These are phyloP conservation scores for Dictyostelium firmibasis DNA, from an alignment of 78 protist species.

Conservation along the genomic window DNA sequence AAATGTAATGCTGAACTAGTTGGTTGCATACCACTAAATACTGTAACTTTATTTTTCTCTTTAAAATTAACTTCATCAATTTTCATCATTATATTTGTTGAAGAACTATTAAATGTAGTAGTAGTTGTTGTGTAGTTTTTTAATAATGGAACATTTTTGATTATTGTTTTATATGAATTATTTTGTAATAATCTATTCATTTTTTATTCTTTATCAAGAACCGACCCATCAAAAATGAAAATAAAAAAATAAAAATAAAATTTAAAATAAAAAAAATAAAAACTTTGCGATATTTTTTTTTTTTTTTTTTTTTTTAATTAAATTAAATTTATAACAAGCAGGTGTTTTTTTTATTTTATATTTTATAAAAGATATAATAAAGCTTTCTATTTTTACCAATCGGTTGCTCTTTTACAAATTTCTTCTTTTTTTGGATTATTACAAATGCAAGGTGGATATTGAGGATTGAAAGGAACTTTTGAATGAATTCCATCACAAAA, in stretches of 20 bases:
- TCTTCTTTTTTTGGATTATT: background rate
- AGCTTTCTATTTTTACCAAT: background rate
- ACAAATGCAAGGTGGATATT: conserved; percentile 63
- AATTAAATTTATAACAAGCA: background rate
- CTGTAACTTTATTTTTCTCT: conserved; percentile 31
- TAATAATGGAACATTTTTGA: background rate
- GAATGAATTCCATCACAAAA: conserved; percentile 61
- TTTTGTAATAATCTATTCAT: background rate
- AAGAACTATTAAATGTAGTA: background rate
- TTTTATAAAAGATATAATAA: background rate
- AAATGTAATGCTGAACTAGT: conserved; percentile 78
- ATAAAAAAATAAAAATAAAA: background rate
- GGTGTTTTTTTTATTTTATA: background rate
- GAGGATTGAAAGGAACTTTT: conserved; percentile 35
- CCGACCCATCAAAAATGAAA: background rate
- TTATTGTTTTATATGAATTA: background rate
- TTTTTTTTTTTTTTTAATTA: background rate
- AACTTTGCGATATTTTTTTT: background rate
- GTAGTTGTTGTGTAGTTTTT: background rate
- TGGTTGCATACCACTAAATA: conserved; percentile 86
- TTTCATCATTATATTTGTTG: background rate
- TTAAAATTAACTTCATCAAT: conserved; percentile 10
- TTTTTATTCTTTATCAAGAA: background rate
- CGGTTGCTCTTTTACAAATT: background rate
- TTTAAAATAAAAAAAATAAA: background rate